A percentile compares a stretch with the other conserved stretches of the same genome.
These are phyloP conservation scores for Fusarium cicatricum DNA, from an alignment of 2,329 filamentous ascomycete species.

Conservation along the genomic window DNA sequence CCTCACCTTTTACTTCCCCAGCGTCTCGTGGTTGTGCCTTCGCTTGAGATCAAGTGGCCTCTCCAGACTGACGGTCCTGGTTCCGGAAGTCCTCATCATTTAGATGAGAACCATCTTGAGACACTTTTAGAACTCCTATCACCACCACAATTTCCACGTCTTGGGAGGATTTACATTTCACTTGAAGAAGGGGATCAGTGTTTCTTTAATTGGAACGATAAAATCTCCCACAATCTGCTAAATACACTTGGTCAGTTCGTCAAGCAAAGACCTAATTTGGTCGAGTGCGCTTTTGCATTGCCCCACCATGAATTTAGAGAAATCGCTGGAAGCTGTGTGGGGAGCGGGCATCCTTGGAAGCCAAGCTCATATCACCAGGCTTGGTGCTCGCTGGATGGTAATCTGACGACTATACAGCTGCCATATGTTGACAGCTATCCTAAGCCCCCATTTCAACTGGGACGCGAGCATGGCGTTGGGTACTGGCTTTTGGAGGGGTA, in stretches of 20 bases:
- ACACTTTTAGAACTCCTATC: not conserved
- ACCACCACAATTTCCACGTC: not conserved
- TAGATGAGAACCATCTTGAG: not conserved
- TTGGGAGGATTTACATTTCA: not conserved
- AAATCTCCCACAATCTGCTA: not conserved
- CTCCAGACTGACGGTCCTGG: not conserved
- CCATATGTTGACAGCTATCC: slow-evolving; percentile 12
- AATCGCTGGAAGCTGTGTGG: not conserved
- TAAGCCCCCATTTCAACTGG: not conserved
- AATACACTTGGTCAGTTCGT: not conserved
- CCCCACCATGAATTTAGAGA: not conserved
- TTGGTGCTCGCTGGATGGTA: not conserved
- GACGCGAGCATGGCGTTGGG: not conserved
- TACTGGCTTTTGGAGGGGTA: slow-evolving; percentile 15
- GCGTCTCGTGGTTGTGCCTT: slow-evolving; percentile 1
- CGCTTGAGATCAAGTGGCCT: slow-evolving; percentile 8
- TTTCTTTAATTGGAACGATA: no score
- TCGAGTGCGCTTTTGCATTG: slow-evolving; percentile 3
- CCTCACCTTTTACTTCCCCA: not conserved
- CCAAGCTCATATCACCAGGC: not conserved
- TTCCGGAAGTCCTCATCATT: no score
- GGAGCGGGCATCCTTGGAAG: fast-evolving
- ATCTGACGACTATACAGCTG: not conserved
- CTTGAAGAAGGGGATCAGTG: not conserved
- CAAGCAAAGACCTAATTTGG: not conserved